These are phyloP conservation scores for Pleurotus eryngii DNA, from an alignment of 768 basidiomycete species.

Conservation along the genomic window DNA sequence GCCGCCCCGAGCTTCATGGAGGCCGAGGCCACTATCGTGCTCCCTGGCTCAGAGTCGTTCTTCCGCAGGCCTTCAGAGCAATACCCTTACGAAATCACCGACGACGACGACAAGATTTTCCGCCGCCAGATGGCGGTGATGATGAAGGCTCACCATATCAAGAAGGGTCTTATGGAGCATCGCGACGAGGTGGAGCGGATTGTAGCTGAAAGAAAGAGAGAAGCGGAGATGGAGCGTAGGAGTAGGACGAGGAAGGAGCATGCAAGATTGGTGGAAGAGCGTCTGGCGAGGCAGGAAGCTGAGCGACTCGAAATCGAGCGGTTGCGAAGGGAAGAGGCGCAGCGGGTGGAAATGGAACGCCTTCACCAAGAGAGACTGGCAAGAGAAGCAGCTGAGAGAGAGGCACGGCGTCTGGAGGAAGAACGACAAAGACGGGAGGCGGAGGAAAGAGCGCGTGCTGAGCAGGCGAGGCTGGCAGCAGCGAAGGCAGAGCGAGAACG, in stretches of 20 bases:
- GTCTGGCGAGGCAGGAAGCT: too few relatives aligned
- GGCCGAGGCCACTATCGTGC: too few relatives aligned
- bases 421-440: background rate
- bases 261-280: too few relatives aligned
- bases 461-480: background rate
- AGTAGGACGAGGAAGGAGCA: too few relatives aligned
- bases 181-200: background rate
- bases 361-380: too few relatives aligned
- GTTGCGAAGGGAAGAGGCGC: background rate
- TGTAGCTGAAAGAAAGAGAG: background rate
- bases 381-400: too few relatives aligned
- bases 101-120: constrained; percentile 4
- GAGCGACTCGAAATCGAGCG: background rate
- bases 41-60: background rate
- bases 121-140: background rate
- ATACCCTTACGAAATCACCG: background rate
- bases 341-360: background rate
- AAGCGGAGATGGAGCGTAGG: background rate
- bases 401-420: too few relatives aligned
- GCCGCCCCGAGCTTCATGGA: background rate
- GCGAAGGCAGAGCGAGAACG: background rate
- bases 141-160: background rate
- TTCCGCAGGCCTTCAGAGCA: too few relatives aligned
- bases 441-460: background rate
- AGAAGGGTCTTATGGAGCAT: background rate